Base-by-base conservation (phyloP, 169 alveolate genomes). In the Neospora caninum region DNA sequence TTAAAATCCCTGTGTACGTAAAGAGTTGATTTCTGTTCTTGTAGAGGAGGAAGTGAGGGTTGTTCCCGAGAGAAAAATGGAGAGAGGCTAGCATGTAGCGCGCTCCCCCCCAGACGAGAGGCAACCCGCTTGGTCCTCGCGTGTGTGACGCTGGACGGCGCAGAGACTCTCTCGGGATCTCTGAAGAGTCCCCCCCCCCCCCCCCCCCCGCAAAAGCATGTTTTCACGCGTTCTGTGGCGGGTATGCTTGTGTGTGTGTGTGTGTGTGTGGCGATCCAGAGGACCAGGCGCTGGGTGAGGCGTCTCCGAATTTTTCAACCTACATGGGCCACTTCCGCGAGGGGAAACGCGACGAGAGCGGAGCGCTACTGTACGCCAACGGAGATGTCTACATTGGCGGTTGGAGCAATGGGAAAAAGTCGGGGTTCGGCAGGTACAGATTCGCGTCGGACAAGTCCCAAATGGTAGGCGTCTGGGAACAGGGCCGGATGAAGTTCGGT, bases 311-410 rank as follows among this genome's bases (percentile, higher is more conserved):
- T 2, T 78, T 36, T 22, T n/a, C 93, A 42, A 86, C n/a, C n/a
- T 93, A 93, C 16, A 31, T 93, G 38, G 95, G 95, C 20, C 93
- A 93, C 58, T 93, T 93, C 22, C 67, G 80, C 20, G 93, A 54
- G 36, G 95, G 95, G 7, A 34, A 70, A 36, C 93, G 95, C 69
- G 93, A 93, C 43, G 36, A 82, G 42, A 73, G 91, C 31, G 95
- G 95, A 16, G 82, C 92, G 86, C 41, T 93, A 86, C 43, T 45
- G 31, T 93, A 93, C 36, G 73, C 58, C 13, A 93, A 93, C 67
- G 95, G 95, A 7, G 95, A 93, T 54, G 84, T 93, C 64, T 93
- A 93, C 54, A 27, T 83, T 43, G 95, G 95, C 54, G 95, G 86
- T 53, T 93, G 95, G 95, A n/a, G 54, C 42, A 92, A 84, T 41